Evolutionary conservation across 1,284 basidiomycete genomes (phyloP), one percentile per base, ranked within the genome.

Genomic region (Neolentinus lepideus): DNA sequence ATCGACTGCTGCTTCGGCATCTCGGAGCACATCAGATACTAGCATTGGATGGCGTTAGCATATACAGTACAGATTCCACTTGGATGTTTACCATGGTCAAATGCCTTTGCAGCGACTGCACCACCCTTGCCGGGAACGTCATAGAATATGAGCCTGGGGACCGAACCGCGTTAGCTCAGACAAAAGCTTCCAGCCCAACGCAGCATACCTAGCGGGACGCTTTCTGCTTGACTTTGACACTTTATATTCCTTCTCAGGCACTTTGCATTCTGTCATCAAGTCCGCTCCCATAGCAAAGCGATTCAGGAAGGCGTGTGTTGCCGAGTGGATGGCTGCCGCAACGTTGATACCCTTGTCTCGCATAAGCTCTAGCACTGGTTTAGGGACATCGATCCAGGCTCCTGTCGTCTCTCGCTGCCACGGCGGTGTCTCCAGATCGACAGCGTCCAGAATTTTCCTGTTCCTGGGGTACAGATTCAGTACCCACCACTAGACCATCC

Each of bases 181-280:
- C 35, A 33, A n/a, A n/a, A 22, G 36, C 21, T 35, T 47, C 22
- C 16, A 21, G 16, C 6, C 10, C n/a, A 48, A 21, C 6, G 35
- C 6, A 1, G 26, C 19, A 35, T 19, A 16, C 88, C 88, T 77
- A 10, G 88, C 92, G 1, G 92, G 90, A 54, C 92, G 76, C 66
- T 90, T 90, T 53, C 91, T 73, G 52, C 70, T 70, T 1, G 86
- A 83, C 52, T 79, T 74, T 3, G 70, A 67, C n/a, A 69, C 69
- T 57, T 79, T 83, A 66, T 86, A 84, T 68, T 94, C 92, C 66
- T 93, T 92, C 66, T 90, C 85, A 14, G 79, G 70, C 0, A 80
- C 80, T 68, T 94, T 93, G 72, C 93, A 95, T 65, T 95, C 93
- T 1, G 93, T 94, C 54, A 74, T 80, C n/a, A 95, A 70, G 59